These are phyloP conservation scores for Suillus brevipes DNA, from an alignment of 768 basidiomycete species.

Conservation along the genomic window DNA sequence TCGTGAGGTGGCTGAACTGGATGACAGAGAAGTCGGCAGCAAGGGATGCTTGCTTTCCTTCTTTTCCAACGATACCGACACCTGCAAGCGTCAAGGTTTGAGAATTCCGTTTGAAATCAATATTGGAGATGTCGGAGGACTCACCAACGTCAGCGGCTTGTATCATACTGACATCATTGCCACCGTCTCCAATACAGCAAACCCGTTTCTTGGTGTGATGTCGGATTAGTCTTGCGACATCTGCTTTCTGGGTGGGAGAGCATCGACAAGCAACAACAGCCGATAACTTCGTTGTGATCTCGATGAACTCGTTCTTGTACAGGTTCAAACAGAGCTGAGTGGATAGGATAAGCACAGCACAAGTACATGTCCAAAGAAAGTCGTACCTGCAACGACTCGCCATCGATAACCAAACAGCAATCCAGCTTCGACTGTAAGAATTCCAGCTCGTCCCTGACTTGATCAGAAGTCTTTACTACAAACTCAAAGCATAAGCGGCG, in stretches of 20 bases:
- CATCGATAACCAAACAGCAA: constrained; percentile 97
- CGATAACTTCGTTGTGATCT: constrained; percentile 93
- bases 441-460: constrained; percentile 85
- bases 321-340: constrained; percentile 82
- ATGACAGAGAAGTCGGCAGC: constrained; percentile 98
- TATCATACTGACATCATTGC: constrained; percentile 99
- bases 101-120: neutral
- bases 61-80: constrained; percentile 97
- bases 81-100: constrained; percentile 44
- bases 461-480: constrained; percentile 82
- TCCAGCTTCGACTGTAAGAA: constrained; percentile 93
- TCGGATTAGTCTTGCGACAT: constrained; percentile 92
- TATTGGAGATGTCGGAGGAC: constrained; percentile 34
- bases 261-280: constrained; percentile 98
- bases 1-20: constrained; percentile 94
- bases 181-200: constrained; percentile 98
- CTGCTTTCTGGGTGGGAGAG: constrained; percentile 98
- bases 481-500: constrained; percentile 8
- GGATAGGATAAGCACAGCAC: neutral
- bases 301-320: constrained; percentile 93
- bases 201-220: constrained; percentile 90
- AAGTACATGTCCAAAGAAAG: neutral
- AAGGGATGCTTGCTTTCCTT: constrained; percentile 98
- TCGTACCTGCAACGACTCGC: constrained; percentile 87
- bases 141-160: constrained; percentile 97